These are phyloP conservation scores for Boletus reticulatus DNA, from an alignment of 768 basidiomycete species.

Conservation along the genomic window DNA sequence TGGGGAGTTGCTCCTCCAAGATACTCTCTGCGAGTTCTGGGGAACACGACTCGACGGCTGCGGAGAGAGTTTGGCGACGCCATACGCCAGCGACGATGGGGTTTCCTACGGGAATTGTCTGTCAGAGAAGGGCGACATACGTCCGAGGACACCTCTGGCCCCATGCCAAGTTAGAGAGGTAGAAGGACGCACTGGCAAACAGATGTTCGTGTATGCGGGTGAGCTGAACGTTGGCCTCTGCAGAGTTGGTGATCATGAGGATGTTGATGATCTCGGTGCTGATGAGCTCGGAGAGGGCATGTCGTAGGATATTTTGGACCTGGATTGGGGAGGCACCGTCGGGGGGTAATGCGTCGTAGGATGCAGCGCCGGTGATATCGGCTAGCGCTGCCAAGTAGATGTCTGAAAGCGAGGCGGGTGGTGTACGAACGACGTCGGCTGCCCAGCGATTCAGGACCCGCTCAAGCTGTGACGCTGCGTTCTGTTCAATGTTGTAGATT, in stretches of 20 bases:
- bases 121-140: neutral
- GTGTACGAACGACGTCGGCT: constrained; percentile 3
- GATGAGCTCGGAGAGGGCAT: constrained; percentile 72
- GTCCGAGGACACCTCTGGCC: neutral
- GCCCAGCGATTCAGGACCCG: constrained; percentile 87
- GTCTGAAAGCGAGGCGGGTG: constrained; percentile 37
- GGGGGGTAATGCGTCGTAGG: constrained; percentile 41
- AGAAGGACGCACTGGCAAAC: constrained; percentile 62
- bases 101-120: constrained; percentile 52
- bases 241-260: constrained; percentile 81
- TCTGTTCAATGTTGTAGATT: constrained; percentile 40
- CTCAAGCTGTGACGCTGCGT: constrained; percentile 78
- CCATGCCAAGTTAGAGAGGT: neutral
- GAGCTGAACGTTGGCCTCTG: constrained; percentile 80
- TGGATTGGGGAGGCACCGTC: constrained; percentile 58
- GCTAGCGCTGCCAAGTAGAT: constrained; percentile 57
- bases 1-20: constrained; percentile 69
- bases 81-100: constrained; percentile 88
- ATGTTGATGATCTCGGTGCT: constrained; percentile 82
- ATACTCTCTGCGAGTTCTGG: constrained; percentile 67
- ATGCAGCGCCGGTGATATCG: constrained; percentile 49
- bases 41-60: constrained; percentile 59
- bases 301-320: constrained; percentile 75
- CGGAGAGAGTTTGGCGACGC: constrained; percentile 39
- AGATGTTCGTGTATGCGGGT: constrained; percentile 88